Percentiles rank a stretch among this genome's conserved stretches.
phyloP scores from a whole-genome alignment of 192 early-diverging fungal species.

The Coemansia sp. region DNA sequence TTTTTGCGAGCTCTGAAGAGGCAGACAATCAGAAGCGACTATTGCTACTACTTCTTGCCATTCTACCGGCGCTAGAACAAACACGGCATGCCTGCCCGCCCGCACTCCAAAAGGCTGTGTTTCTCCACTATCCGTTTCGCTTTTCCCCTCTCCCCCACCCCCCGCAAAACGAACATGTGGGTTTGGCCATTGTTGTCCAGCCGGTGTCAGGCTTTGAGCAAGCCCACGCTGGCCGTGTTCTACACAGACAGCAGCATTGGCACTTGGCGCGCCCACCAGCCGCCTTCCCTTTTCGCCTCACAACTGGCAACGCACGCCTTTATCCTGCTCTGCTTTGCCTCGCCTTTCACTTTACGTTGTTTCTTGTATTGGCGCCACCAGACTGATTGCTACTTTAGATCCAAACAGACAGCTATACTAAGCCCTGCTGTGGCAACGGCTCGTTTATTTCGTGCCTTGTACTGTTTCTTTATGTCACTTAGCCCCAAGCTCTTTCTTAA shows the following conservation, averaged over 20 bases:
- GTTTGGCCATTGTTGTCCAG: slow-evolving; percentile 5
- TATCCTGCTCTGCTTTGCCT: slow-evolving; percentile 6
- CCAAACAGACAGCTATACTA: slow-evolving; percentile 6
- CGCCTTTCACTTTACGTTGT: slow-evolving; percentile 3
- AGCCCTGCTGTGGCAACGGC: neutral
- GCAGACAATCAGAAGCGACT: neutral
- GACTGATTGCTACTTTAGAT: slow-evolving; percentile 5
- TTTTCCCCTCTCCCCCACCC: neutral
- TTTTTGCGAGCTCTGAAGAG: neutral
- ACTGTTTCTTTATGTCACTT: slow-evolving; percentile 35
- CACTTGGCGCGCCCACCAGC: neutral
- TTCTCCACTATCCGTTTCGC: slow-evolving; percentile 1
- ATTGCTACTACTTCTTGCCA: slow-evolving; percentile 5
- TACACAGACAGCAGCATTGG: slow-evolving; percentile 3
- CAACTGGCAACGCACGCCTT: slow-evolving; percentile 6
- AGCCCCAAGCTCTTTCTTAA: slow-evolving; percentile 41
- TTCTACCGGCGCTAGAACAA: slow-evolving; percentile 6
- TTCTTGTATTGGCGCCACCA: slow-evolving; percentile 8
- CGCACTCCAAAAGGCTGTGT: neutral
- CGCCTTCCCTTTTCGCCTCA: neutral
- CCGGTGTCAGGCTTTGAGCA: slow-evolving; percentile 11
- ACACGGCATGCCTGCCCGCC: neutral
- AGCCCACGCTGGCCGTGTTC: neutral
- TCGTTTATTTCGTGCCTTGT: neutral
- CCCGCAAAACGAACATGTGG: slow-evolving; percentile 9